Evolutionary conservation across 2,329 filamentous ascomycete genomes (phyloP), one percentile per base, ranked within the genome.

Genomic region (Penicillium capsulatum): DNA sequence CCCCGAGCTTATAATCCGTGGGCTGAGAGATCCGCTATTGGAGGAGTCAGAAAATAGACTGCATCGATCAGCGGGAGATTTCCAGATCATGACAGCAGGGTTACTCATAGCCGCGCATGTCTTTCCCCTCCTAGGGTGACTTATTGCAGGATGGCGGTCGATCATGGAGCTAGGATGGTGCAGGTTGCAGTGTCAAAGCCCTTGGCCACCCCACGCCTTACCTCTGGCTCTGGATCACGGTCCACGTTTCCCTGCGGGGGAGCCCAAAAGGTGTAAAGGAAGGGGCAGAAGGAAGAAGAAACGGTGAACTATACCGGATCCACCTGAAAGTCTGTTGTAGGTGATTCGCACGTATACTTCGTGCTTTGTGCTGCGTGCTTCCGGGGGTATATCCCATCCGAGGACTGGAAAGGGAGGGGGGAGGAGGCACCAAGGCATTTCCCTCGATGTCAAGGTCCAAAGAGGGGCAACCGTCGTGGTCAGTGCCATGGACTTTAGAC

Each of bases 21-120:
- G 51, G 44, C 45, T 40, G 24, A 51, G 44, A 50, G 47, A 50
- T 54, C 49, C 47, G 51, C 53, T 52, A 60, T 63, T 58, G 58
- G 60, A 64, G 59, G 51, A 61, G 60, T 64, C 60, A 63, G 49
- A 58, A 61, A 61, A 48, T 56, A 61, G 54, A 54, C 51, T 55
- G 48, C 51, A 58, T 57, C 47, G 57, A 61, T 61, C 60, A 58
- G 54, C 52, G 53, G 48, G 50, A 50, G 46, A 51, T 53, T 55
- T 52, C 53, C 51, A 60, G 60, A 63, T 60, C 58, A 56, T 62
- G 60, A 61, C 56, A 58, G 56, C 59, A 57, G 54, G 54, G 55
- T 63, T 58, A 50, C 54, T 53, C 55, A 61, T 61, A 56, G 55
- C 57, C 58, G 58, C 54, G 58, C 57, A 52, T 54, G 57, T 57